These are phyloP conservation scores for Geotrichum citri-aurantii DNA, from an alignment of 1,139 yeast species.

Conservation along the genomic window DNA sequence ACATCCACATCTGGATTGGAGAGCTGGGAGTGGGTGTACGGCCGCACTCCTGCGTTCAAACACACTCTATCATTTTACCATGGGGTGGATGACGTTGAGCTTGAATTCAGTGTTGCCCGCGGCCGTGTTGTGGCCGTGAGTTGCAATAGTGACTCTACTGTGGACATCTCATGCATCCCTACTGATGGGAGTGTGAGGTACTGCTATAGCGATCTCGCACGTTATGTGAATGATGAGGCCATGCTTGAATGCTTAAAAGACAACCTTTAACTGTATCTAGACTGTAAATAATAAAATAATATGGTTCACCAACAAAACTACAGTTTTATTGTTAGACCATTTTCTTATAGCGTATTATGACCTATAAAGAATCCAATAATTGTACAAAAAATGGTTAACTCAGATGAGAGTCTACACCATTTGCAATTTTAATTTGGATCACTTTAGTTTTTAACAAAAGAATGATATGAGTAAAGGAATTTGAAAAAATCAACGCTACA, in stretches of 20 bases:
- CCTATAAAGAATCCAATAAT: too few species aligned
- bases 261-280: neutral
- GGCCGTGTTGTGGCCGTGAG: neutral
- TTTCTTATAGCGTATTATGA: too few species aligned
- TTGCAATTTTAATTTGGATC: too few species aligned
- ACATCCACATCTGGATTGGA: neutral
- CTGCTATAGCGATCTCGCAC: neutral
- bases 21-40: slow-evolving; percentile 68
- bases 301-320: too few species aligned
- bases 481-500: too few species aligned
- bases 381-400: too few species aligned
- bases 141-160: neutral
- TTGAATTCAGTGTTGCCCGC: neutral
- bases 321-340: too few species aligned
- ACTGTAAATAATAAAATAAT: neutral
- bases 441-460: too few species aligned
- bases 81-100: neutral
- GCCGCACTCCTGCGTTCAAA: slow-evolving; percentile 60
- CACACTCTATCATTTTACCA: slow-evolving; percentile 37
- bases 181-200: neutral
- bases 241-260: neutral
- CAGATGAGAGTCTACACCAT: too few species aligned
- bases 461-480: too few species aligned
- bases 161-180: neutral
- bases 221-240: neutral